phyloP scores from a whole-genome alignment of 1,139 yeast genomes.

The Geotrichum klebahnii region DNA sequence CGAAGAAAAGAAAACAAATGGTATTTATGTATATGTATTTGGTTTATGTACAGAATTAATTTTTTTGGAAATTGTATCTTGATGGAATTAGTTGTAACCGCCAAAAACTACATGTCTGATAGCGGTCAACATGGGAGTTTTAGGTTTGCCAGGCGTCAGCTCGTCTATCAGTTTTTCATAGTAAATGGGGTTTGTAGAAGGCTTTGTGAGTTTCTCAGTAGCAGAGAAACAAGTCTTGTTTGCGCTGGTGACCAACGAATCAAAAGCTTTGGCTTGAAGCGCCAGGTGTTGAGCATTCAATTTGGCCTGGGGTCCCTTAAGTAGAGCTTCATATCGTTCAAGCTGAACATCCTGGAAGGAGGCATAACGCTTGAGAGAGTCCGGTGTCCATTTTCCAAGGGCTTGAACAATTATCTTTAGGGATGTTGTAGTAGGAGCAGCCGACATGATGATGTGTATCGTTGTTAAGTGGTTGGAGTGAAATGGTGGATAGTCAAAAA shows the following conservation, averaged over 20 bases:
- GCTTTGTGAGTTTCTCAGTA: slow-evolving; percentile 57
- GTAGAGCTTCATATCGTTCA: slow-evolving; percentile 30
- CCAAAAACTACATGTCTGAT: slow-evolving; percentile 37
- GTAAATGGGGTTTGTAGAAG: slow-evolving; percentile 80
- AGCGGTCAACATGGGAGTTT: slow-evolving; percentile 47
- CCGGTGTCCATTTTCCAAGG: slow-evolving; percentile 32
- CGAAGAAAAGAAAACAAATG: slow-evolving; percentile 1
- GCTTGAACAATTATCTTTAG: slow-evolving; percentile 25
- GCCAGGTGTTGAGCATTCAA: slow-evolving; percentile 30
- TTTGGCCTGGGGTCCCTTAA: slow-evolving; percentile 27
- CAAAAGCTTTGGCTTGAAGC: slow-evolving; percentile 32
- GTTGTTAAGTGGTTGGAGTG: not conserved
- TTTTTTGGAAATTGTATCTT: too few species aligned
- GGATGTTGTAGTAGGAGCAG: slow-evolving; percentile 25
- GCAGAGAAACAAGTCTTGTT: slow-evolving; percentile 28
- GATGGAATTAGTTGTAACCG: slow-evolving; percentile 33
- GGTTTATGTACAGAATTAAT: slow-evolving; percentile 1
- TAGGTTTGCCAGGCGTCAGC: slow-evolving; percentile 69
- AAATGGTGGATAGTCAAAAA: slow-evolving; percentile 9
- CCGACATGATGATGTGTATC: slow-evolving; percentile 8
- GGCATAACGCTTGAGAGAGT: slow-evolving; percentile 35
- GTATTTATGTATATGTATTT: not conserved
- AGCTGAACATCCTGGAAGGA: slow-evolving; percentile 36
- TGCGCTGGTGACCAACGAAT: slow-evolving; percentile 28
- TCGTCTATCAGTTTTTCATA: slow-evolving; percentile 68